These are phyloP conservation scores for Fraxinus xanthoxyloides DNA, from an alignment of 305 asterid species.

Conservation along the genomic window DNA sequence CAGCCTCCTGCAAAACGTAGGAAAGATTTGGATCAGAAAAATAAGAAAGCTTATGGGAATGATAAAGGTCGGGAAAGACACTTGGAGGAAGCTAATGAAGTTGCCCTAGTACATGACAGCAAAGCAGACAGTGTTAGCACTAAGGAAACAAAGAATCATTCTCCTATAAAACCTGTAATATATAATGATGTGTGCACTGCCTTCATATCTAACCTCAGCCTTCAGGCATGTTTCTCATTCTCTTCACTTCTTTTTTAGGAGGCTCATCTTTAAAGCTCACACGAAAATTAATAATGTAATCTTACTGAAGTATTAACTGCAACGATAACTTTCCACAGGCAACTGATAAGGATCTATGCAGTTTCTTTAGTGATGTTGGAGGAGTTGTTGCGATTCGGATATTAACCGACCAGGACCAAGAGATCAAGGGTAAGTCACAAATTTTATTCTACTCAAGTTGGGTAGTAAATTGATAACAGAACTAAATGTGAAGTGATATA, in stretches of 20 bases:
- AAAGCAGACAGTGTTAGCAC: conserved; percentile 37
- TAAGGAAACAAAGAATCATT: conserved; percentile 37
- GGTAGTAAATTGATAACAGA: conserved; percentile 1
- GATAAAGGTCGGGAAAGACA: conserved; percentile 36
- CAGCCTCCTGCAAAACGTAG: conserved; percentile 62
- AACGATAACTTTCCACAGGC: conserved; percentile 47
- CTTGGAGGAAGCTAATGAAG: conserved; percentile 40
- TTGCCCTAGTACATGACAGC: conserved; percentile 30
- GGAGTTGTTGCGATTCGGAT: conserved; percentile 82
- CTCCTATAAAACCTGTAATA: conserved; percentile 43
- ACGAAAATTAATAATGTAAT: background rate
- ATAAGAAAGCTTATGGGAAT: conserved; percentile 34
- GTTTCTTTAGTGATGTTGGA: conserved; percentile 80
- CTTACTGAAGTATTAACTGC: background rate
- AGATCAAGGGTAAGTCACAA: conserved; percentile 69
- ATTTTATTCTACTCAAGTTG: conserved; percentile 3
- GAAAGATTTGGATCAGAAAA: conserved; percentile 47
- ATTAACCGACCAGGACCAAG: conserved; percentile 61
- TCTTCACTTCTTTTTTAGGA: conserved; percentile 21
- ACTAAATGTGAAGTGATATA: background rate
- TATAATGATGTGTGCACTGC: conserved; percentile 87
- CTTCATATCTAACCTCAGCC: conserved; percentile 69
- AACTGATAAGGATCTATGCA: conserved; percentile 55
- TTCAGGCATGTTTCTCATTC: conserved; percentile 47
- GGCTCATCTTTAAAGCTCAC: conserved; percentile 8